Percentiles rank a stretch among this genome's conserved stretches.
phyloP scores from a whole-genome alignment of 176 grass and related monocot species.

The Saccharum spontaneum region DNA sequence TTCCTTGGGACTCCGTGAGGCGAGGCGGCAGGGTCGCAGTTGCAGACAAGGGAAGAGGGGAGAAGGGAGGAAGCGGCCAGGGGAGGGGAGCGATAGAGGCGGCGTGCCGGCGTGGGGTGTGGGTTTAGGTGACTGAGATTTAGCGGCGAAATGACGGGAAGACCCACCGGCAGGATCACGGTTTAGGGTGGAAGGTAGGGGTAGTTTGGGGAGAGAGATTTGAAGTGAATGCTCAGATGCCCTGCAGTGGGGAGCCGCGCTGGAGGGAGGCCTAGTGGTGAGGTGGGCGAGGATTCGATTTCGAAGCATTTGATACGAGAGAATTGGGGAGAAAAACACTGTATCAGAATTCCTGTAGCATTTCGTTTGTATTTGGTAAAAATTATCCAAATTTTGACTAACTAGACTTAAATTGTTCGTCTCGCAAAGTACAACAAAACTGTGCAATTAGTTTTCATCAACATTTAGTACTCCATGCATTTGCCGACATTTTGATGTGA shows the following conservation, averaged over 20 bases:
- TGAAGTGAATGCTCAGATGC: constrained; percentile 36
- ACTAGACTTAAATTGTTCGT: no score
- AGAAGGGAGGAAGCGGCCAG: constrained; percentile 15
- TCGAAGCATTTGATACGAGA: constrained; percentile 25
- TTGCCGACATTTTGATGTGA: no score
- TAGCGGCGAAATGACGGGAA: constrained; percentile 44
- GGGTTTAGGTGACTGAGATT: constrained; percentile 54
- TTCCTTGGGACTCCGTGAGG: constrained; percentile 3
- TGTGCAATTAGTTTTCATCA: no score
- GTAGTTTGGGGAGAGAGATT: constrained; percentile 6
- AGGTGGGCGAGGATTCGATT: constrained; percentile 26
- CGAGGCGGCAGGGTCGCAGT: neutral
- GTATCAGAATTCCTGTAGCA: no score
- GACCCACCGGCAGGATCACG: accelerated
- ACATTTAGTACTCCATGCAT: no score
- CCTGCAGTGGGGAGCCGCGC: constrained; percentile 34
- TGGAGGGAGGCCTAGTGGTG: constrained; percentile 7
- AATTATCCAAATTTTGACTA: no score
- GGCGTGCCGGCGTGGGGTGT: constrained; percentile 15
- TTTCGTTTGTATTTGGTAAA: no score
- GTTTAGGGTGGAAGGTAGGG: neutral
- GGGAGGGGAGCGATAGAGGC: neutral
- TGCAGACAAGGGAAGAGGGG: neutral
- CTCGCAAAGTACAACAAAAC: no score
- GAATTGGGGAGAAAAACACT: no score